Conservation (phyloP, 1,139 yeast species). For the Hyphopichia fennica region DNA sequence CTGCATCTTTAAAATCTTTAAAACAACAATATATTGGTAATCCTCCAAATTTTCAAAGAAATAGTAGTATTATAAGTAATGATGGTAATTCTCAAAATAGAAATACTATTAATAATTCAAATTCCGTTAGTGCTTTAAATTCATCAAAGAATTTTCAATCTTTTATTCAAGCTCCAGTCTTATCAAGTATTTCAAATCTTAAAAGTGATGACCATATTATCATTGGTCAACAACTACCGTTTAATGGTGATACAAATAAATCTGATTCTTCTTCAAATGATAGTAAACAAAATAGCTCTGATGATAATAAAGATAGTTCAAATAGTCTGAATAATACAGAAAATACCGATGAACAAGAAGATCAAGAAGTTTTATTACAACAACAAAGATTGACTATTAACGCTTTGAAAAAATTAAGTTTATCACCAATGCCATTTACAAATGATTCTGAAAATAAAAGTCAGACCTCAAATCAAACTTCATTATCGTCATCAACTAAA, state of each 20-base stretch:
- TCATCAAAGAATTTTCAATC: constrained; percentile 42
- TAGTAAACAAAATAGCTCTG: background rate
- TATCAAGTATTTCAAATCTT: constrained; percentile 38
- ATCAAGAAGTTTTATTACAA: constrained; percentile 39
- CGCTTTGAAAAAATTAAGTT: constrained; percentile 46
- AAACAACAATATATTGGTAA: constrained; percentile 26
- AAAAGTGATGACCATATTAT: constrained; percentile 31
- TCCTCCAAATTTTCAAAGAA: constrained; percentile 17
- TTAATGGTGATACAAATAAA: constrained; percentile 21
- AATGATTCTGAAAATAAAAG: background rate
- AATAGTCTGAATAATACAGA: background rate
- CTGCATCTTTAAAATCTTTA: constrained; percentile 55
- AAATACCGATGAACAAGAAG: constrained; percentile 21
- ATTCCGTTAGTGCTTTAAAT: constrained; percentile 3
- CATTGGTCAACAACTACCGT: constrained; percentile 47
- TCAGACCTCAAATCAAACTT: background rate
- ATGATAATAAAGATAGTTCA: background rate
- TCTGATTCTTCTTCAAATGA: background rate
- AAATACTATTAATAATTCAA: constrained; percentile 11
- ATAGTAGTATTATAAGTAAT: constrained; percentile 22
- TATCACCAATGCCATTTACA: constrained; percentile 40
- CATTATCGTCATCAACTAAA: constrained; percentile 6
- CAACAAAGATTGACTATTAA: constrained; percentile 46
- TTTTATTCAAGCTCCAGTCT: constrained; percentile 50
- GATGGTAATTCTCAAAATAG: constrained; percentile 12